phyloP scores from a whole-genome alignment of 1,284 basidiomycete species.

The Baeospora myosura region DNA sequence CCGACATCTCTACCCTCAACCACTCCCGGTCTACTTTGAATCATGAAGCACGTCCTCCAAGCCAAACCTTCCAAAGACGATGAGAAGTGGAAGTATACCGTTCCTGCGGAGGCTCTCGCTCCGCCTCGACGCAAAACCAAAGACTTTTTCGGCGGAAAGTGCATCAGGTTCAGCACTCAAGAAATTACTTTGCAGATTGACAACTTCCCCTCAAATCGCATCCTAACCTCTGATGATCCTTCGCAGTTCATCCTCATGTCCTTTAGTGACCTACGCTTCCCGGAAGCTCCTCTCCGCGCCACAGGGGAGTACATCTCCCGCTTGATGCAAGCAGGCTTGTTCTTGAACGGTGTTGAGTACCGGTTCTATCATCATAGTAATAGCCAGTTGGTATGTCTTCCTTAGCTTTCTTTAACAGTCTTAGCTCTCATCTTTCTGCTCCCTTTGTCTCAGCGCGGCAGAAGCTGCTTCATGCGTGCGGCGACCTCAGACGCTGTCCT shows the following conservation, averaged over 20 bases:
- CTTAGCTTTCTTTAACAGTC: not conserved
- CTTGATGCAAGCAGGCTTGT: constrained; percentile 46
- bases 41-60: constrained; percentile 33
- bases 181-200: constrained; percentile 41
- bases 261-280: constrained; percentile 47
- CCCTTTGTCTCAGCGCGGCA: constrained; percentile 33
- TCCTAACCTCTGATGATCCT: constrained; percentile 47
- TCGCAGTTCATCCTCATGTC: constrained; percentile 48
- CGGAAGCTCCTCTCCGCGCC: constrained; percentile 35
- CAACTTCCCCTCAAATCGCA: constrained; percentile 47
- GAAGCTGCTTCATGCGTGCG: constrained; percentile 54
- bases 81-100: constrained; percentile 41
- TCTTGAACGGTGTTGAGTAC: constrained; percentile 52
- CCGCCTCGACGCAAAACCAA: constrained; percentile 18
- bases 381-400: constrained; percentile 47
- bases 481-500: constrained; percentile 48
- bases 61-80: constrained; percentile 39
- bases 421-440: constrained; percentile 4
- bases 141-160: constrained; percentile 32
- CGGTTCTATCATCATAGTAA: constrained; percentile 65
- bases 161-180: constrained; percentile 42
- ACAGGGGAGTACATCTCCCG: constrained; percentile 49
- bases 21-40: not conserved
- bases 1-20: no score
- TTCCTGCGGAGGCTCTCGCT: constrained; percentile 25